Evolutionary conservation across 495 filamentous ascomycete species (phyloP).

Genomic region (Tuber indicum): DNA sequence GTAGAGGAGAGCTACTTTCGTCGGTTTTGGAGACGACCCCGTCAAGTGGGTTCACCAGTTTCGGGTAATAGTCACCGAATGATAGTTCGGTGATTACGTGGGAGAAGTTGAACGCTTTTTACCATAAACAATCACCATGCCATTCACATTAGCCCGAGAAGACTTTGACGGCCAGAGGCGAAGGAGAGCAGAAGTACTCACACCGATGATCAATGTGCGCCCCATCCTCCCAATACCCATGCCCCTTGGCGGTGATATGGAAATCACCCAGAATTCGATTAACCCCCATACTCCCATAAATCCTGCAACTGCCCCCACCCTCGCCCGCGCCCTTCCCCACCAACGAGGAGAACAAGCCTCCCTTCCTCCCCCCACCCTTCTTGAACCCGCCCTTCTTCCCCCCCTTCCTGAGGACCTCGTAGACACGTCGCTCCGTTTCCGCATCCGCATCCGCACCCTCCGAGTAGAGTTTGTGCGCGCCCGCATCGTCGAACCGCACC

Average conservation of each 20-base stretch:
- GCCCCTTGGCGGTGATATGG: constrained; percentile 90
- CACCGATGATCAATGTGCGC: constrained; percentile 77
- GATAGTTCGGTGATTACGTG: constrained; percentile 95
- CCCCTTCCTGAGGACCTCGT: constrained; percentile 62
- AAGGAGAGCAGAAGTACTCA: constrained; percentile 46
- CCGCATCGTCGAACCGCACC: constrained; percentile 65
- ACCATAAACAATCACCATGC: neutral
- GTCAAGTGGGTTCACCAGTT: constrained; percentile 89
- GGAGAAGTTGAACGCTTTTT: constrained; percentile 80
- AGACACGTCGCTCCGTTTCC: constrained; percentile 63
- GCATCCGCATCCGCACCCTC: constrained; percentile 45
- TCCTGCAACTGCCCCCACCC: constrained; percentile 62
- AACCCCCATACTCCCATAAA: constrained; percentile 81
- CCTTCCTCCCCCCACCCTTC: constrained; percentile 59
- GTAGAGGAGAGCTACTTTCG: constrained; percentile 4
- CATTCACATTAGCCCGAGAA: constrained; percentile 1
- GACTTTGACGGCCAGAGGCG: neutral
- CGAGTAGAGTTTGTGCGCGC: constrained; percentile 59
- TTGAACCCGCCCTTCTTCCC: constrained; percentile 55
- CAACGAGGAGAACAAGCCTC: neutral
- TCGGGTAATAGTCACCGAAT: constrained; percentile 91
- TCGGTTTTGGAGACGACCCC: constrained; percentile 70
- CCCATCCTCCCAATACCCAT: constrained; percentile 77
- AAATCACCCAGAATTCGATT: constrained; percentile 99
- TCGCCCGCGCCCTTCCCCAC: constrained; percentile 40